Base-by-base conservation (phyloP, 129 eudicot species). In the Flaveria bidentis region DNA sequence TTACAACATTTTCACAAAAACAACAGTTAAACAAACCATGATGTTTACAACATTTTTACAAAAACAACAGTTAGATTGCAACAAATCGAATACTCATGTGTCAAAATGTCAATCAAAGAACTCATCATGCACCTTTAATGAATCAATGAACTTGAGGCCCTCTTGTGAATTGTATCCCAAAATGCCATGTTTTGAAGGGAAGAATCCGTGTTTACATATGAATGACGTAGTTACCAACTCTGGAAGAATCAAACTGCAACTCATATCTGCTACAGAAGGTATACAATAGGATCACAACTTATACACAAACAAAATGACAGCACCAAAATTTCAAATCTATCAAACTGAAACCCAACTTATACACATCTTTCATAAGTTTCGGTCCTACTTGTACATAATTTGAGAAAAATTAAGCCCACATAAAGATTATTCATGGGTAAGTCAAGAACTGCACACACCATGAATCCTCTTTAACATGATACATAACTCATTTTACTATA, bases 101-200 rank as follows among this genome's bases (percentile, higher is more conserved):
- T 36, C 14, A 20, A 42, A 30, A n/a, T 78, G 20, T 9, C 50
- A 44, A 69, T 70, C 45, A 61, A 39, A 16, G 50, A 65, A 39
- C 39, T n/a, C 50, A 47, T 49, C 30, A 22, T 72, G 46, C 74
- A 87, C 96, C 96, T 85, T 77, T 39, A 87, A 72, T 50, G 87
- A 81, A 74, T 85, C 82, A 55, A 83, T 84, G 23, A 76, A 84
- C 13, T 36, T 5, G 41, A 36, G 79, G 47, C 62, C 70, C 36
- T 63, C 77, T 42, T 10, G 71, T 30, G 73, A 73, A 67, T 73
- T 73, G 77, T 33, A 80, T 76, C 82, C 88, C 71, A 78, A 66
- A 70, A 61, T 2, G 60, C 82, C 89, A 39, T 69, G 58, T 46
- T 80, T 82, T 12, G 79, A 74, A 15, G 80, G 65, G 69, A 74